Evolutionary conservation across 257 asterid genomes (phyloP).

Genomic region (Orobanche coerulescens): DNA sequence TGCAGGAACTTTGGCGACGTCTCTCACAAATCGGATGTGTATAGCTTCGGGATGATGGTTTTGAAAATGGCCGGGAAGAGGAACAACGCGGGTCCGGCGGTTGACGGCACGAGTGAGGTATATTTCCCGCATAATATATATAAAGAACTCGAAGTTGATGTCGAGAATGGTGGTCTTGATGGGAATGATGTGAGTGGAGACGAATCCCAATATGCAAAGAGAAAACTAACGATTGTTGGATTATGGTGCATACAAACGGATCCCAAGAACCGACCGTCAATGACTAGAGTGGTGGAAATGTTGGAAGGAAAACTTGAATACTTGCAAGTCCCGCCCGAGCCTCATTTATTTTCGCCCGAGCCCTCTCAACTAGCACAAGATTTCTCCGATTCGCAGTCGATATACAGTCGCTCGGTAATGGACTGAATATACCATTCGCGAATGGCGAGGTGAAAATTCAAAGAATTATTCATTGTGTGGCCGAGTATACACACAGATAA

Average conservation of each 20-base stretch:
- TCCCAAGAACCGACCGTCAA: neutral
- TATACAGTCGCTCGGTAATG: no score
- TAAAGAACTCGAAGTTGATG: neutral
- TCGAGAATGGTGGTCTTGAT: neutral
- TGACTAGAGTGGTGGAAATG: neutral
- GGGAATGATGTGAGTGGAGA: neutral
- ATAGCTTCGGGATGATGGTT: neutral
- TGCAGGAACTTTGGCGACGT: neutral
- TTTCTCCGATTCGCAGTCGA: no score
- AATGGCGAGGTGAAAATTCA: no score
- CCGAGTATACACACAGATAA: no score
- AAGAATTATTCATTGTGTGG: no score
- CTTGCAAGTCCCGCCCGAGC: neutral
- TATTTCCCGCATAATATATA: neutral
- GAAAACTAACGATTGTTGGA: neutral
- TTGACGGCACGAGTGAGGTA: neutral
- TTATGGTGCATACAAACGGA: neutral
- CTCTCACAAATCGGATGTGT: neutral
- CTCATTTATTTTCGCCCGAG: neutral
- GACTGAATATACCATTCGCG: no score
- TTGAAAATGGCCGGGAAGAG: neutral
- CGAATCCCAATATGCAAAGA: neutral
- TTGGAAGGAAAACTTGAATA: neutral
- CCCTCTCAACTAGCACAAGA: no score
- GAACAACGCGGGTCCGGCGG: neutral